Evolutionary conservation across 495 filamentous ascomycete genomes (phyloP).

Genomic region (Aspergillus mulundensis): DNA sequence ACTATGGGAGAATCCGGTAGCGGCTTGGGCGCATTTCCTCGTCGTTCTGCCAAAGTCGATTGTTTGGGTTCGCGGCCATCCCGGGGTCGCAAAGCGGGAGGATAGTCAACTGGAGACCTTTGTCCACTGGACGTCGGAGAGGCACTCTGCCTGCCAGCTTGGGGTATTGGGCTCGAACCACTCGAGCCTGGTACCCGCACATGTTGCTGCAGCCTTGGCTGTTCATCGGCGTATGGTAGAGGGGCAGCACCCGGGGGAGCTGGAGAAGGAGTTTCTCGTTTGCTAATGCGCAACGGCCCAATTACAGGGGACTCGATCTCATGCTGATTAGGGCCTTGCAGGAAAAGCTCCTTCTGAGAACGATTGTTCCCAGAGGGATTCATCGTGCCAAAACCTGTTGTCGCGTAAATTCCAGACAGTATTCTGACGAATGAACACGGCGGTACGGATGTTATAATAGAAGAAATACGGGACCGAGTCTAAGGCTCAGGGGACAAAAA

Average conservation of each 20-base stretch:
- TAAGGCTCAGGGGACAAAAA: not conserved
- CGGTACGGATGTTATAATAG: not conserved
- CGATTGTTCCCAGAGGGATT: constrained; percentile 47
- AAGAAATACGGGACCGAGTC: not conserved
- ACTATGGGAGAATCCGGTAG: constrained; percentile 72
- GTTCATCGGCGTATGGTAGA: constrained; percentile 76
- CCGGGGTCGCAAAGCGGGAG: constrained; percentile 42
- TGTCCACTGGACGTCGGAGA: constrained; percentile 25
- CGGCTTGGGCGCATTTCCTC: constrained; percentile 66
- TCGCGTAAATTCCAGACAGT: not conserved
- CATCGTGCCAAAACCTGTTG: constrained; percentile 23
- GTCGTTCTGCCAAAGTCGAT: constrained; percentile 63
- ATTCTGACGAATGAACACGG: not conserved
- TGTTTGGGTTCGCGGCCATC: constrained; percentile 43
- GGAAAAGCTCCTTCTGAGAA: constrained; percentile 71
- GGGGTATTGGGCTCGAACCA: constrained; percentile 35
- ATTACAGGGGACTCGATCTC: constrained; percentile 65
- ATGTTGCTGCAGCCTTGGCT: constrained; percentile 43
- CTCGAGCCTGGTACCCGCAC: constrained; percentile 33
- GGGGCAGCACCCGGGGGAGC: constrained; percentile 33
- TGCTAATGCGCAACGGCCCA: constrained; percentile 82
- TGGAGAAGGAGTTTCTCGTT: constrained; percentile 50
- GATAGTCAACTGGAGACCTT: constrained; percentile 36
- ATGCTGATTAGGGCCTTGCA: constrained; percentile 48
- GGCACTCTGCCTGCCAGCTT: constrained; percentile 21